Evolutionary conservation across 139 green algal genomes (phyloP).

Genomic region (Tetradesmus lagerheimii): DNA sequence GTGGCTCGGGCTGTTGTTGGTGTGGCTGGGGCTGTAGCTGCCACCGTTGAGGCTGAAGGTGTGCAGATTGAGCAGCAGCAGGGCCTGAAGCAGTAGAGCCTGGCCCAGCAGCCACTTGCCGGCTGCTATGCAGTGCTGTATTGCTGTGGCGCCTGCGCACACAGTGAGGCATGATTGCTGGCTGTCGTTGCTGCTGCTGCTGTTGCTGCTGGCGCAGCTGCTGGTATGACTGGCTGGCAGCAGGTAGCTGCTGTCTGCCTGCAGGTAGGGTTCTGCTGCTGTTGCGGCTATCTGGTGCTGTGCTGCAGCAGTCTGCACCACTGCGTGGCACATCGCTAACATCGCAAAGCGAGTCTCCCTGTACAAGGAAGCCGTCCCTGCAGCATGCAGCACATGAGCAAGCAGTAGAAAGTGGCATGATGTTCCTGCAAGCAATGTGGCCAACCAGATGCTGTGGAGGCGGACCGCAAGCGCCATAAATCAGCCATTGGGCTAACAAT

Average conservation of each 20-base stretch:
- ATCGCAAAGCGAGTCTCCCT: slow-evolving; percentile 22
- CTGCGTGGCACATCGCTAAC: background rate
- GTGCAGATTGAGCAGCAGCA: background rate
- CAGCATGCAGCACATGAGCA: background rate
- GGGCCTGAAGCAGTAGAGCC: background rate
- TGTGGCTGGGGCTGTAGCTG: background rate
- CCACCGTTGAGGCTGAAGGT: background rate
- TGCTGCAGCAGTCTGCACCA: background rate
- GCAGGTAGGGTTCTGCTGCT: background rate
- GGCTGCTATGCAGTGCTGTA: background rate
- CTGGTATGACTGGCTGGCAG: background rate
- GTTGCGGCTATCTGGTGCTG: background rate
- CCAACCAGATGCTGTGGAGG: no score
- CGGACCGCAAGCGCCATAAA: background rate
- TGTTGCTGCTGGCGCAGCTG: background rate
- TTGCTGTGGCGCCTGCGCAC: background rate
- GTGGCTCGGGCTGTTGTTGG: background rate
- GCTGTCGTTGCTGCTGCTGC: background rate
- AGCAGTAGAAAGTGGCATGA: background rate
- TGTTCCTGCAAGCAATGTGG: background rate
- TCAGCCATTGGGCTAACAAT: background rate
- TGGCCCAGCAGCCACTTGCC: background rate
- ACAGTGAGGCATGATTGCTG: background rate
- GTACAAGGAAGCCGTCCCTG: slow-evolving; percentile 28
- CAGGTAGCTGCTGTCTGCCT: background rate